phyloP scores from a whole-genome alignment of 768 basidiomycete species.

The Termitomyces sp. region DNA sequence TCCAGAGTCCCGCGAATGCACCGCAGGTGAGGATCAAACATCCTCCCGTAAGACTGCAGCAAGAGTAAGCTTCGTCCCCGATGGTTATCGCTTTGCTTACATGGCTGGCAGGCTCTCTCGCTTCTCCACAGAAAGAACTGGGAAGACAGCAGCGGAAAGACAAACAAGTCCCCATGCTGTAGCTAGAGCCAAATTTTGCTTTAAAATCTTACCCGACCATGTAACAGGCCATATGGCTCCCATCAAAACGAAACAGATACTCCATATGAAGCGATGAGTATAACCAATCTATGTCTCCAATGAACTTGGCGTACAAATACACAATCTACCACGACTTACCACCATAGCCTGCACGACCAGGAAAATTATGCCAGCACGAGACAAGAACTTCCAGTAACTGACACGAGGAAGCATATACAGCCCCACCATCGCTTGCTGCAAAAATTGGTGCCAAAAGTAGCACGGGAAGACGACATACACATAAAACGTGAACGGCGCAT shows the following conservation, averaged over 20 bases:
- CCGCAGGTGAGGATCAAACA: conserved; percentile 34
- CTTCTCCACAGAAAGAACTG: conserved; percentile 68
- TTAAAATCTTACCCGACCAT: conserved; percentile 36
- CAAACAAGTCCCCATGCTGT: conserved; percentile 45
- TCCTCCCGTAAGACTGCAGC: conserved; percentile 42
- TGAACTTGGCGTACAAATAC: background rate
- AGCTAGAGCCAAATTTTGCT: conserved; percentile 18
- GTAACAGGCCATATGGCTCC: conserved; percentile 62
- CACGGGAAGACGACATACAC: conserved; percentile 70
- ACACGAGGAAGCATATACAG: conserved; percentile 4
- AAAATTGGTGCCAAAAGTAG: conserved; percentile 68
- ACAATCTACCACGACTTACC: conserved; percentile 33
- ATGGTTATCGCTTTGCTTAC: conserved; percentile 32
- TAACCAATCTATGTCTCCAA: conserved; percentile 50
- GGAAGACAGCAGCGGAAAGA: conserved; percentile 57
- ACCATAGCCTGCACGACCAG: conserved; percentile 63
- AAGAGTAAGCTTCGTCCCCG: background rate
- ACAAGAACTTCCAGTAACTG: conserved; percentile 11
- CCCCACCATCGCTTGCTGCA: conserved; percentile 20
- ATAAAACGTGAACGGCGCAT: conserved; percentile 67
- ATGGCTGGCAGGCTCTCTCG: conserved; percentile 53
- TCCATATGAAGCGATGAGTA: conserved; percentile 67
- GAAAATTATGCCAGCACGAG: conserved; percentile 28
- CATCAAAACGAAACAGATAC: conserved; percentile 52
- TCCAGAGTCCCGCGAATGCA: conserved; percentile 7